Evolutionary conservation across 2,329 filamentous ascomycete genomes (phyloP).

Genomic region (Neocatenulostroma microsporum): DNA sequence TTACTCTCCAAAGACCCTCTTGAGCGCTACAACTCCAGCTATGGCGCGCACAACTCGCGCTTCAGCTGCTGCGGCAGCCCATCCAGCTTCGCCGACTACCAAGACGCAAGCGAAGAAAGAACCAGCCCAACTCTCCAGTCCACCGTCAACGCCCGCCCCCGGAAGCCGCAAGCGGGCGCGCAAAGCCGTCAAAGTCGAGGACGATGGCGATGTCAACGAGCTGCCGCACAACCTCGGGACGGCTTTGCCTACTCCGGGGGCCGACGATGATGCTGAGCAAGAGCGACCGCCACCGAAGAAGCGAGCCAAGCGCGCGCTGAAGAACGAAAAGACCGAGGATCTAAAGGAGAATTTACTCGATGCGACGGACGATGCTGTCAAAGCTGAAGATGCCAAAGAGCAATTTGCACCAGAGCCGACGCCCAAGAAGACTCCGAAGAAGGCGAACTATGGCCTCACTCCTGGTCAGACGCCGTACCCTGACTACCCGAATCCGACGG

Average conservation of each 20-base stretch:
- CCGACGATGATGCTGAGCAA: constrained; percentile 16
- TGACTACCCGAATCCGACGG: constrained; percentile 56
- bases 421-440: constrained; percentile 32
- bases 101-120: constrained; percentile 14
- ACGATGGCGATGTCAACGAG: constrained; percentile 36
- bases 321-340: constrained; percentile 9
- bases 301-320: constrained; percentile 16
- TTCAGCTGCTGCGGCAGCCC: constrained; percentile 13
- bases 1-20: too few relatives aligned
- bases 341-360: constrained; percentile 6
- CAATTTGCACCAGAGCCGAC: constrained; percentile 13
- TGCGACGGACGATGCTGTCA: constrained; percentile 7
- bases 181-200: constrained; percentile 30
- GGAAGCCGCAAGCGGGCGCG: constrained; percentile 32
- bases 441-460: constrained; percentile 39
- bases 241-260: constrained; percentile 23
- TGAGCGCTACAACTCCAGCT: too few relatives aligned
- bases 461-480: constrained; percentile 58
- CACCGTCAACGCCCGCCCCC: constrained; percentile 32
- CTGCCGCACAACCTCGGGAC: constrained; percentile 52
- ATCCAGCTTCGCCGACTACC: too few relatives aligned
- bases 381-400: constrained; percentile 14
- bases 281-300: constrained; percentile 21
- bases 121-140: constrained; percentile 37
- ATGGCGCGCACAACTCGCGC: constrained; percentile 25